These are phyloP conservation scores for Apiotrichum gamsii DNA, from an alignment of 1,284 basidiomycete species.

Conservation along the genomic window DNA sequence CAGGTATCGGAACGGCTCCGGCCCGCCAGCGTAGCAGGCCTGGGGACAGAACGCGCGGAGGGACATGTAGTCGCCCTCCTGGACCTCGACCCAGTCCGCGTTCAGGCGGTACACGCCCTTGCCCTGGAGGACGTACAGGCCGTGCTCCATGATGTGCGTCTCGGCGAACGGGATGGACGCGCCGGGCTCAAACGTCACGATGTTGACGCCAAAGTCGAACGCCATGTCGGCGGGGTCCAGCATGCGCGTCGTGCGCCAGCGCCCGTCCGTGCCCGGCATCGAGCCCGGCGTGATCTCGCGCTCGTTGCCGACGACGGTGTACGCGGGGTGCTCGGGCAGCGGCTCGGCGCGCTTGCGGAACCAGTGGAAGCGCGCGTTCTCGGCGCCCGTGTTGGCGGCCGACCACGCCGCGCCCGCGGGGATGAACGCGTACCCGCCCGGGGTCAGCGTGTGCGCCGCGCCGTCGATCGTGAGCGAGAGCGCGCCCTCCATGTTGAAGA, in stretches of 20 bases:
- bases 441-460: too few relatives aligned
- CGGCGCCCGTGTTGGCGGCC: too few relatives aligned
- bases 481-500: too few relatives aligned
- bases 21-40: neutral
- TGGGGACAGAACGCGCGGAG: neutral
- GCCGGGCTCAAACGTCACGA: neutral
- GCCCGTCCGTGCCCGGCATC: neutral
- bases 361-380: too few relatives aligned
- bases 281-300: neutral
- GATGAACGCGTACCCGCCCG: too few relatives aligned
- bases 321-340: too few relatives aligned
- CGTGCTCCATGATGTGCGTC: neutral
- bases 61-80: neutral
- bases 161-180: neutral
- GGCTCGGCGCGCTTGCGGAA: too few relatives aligned
- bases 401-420: too few relatives aligned
- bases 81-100: neutral
- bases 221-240: neutral
- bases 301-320: too few relatives aligned
- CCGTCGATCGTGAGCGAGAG: too few relatives aligned
- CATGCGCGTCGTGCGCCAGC: neutral
- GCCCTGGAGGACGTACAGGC: neutral
- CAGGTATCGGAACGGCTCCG: neutral
- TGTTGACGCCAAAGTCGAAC: too few relatives aligned
- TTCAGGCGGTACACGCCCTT: neutral